Conservation (phyloP, 305 asterid species). For the Vinca major region DNA sequence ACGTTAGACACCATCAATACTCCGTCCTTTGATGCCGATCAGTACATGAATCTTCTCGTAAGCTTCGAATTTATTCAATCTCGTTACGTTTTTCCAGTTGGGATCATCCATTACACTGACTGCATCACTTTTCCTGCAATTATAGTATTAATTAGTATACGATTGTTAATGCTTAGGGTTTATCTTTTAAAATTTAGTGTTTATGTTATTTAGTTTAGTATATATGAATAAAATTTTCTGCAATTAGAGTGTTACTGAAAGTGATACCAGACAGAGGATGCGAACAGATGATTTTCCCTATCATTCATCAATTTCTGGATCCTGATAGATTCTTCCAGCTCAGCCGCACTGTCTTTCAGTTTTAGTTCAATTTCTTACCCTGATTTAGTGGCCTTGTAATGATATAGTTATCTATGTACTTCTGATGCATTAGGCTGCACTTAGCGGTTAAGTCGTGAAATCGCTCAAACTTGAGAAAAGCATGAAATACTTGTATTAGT, state of each 20-base stretch:
- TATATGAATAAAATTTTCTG: too few relatives aligned
- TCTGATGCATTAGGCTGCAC: not conserved
- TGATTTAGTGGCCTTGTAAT: not conserved
- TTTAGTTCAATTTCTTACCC: not conserved
- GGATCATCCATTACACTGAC: too few relatives aligned
- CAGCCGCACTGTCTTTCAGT: not conserved
- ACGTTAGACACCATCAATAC: conserved; percentile 50
- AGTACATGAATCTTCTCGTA: conserved; percentile 74
- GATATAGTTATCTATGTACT: not conserved
- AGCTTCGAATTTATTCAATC: conserved; percentile 7
- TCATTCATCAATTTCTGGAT: not conserved
- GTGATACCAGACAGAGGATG: too few relatives aligned
- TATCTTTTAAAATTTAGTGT: too few relatives aligned
- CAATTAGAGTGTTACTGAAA: too few relatives aligned
- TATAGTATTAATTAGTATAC: too few relatives aligned
- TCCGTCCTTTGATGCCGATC: conserved; percentile 44
- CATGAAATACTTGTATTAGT: not conserved
- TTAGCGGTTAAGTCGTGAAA: not conserved
- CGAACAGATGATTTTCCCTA: not conserved
- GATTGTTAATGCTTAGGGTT: too few relatives aligned
- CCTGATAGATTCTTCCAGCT: not conserved
- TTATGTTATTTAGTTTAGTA: not conserved
- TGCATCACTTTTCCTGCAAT: too few relatives aligned
- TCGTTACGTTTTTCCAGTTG: not conserved
- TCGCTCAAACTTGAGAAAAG: not conserved